Percentiles rank a stretch among this genome's conserved stretches.
Evolutionary conservation across 179 eudicot genomes (phyloP).

Genomic region (Nepenthes alata): DNA sequence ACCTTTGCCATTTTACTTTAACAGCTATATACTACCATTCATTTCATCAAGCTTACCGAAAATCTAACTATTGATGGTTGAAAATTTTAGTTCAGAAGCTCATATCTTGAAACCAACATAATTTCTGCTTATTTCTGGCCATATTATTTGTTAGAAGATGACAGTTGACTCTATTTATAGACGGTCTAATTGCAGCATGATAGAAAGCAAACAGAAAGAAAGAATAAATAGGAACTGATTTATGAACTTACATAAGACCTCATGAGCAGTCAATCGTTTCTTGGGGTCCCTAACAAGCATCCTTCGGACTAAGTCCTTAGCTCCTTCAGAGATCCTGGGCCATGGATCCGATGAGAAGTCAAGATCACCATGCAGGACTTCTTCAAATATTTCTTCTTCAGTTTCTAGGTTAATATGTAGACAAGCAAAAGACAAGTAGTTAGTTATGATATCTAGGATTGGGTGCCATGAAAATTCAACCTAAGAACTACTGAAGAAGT

Average conservation of each 20-base stretch:
- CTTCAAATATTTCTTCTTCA: conserved; percentile 36
- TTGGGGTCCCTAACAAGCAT: conserved; percentile 45
- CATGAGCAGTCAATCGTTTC: conserved; percentile 43
- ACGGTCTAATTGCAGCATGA: too few species aligned
- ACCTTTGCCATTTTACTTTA: too few species aligned
- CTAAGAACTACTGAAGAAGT: neutral
- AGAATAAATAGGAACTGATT: neutral
- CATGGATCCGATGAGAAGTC: conserved; percentile 50
- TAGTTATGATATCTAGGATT: conserved; percentile 1
- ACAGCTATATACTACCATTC: too few species aligned
- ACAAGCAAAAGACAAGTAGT: neutral
- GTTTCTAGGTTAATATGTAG: conserved; percentile 18
- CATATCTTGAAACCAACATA: too few species aligned
- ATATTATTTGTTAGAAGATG: too few species aligned
- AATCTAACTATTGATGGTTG: too few species aligned
- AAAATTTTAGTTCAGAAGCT: too few species aligned
- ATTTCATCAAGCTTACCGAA: too few species aligned
- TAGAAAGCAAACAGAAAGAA: neutral
- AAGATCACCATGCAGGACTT: conserved; percentile 39
- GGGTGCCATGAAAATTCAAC: neutral
- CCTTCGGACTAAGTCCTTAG: conserved; percentile 42
- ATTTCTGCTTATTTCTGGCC: too few species aligned
- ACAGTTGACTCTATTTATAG: too few species aligned
- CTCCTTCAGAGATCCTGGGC: conserved; percentile 47
- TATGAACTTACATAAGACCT: conserved; percentile 28